These are phyloP conservation scores for Cryomyces antarcticus DNA, from an alignment of 495 filamentous ascomycete species.

Conservation along the genomic window DNA sequence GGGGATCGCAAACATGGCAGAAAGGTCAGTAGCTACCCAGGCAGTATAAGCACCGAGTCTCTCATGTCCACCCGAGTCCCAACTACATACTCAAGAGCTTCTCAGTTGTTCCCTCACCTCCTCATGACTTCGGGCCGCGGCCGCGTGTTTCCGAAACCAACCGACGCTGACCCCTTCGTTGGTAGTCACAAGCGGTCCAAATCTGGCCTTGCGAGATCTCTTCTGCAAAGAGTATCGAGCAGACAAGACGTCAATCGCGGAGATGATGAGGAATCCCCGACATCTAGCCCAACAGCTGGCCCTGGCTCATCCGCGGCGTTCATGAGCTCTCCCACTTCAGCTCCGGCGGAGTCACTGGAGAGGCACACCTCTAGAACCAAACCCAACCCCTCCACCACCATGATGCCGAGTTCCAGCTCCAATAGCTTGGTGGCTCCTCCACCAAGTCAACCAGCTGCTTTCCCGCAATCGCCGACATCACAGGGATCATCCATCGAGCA, in stretches of 20 bases:
- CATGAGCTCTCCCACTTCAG: conserved; percentile 3
- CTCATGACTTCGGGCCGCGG: too few relatives aligned
- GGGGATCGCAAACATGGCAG: too few relatives aligned
- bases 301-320: conserved; percentile 3
- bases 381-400: background rate
- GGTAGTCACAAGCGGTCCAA: conserved; percentile 13
- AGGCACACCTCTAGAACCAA: background rate
- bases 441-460: conserved; percentile 17
- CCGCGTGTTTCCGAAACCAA: too few relatives aligned
- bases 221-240: conserved; percentile 16
- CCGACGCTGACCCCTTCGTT: too few relatives aligned
- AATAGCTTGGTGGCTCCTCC: conserved; percentile 5
- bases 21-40: too few relatives aligned
- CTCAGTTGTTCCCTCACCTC: too few relatives aligned
- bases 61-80: too few relatives aligned
- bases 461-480: conserved; percentile 15
- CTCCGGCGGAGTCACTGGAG: background rate
- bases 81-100: too few relatives aligned
- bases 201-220: conserved; percentile 15
- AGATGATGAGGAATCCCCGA: background rate
- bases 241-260: conserved; percentile 13
- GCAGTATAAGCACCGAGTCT: too few relatives aligned
- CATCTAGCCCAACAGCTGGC: background rate
- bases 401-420: background rate
- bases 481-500: conserved; percentile 57